Evolutionary conservation across 495 filamentous ascomycete species (phyloP), one percentile per base, ranked within the genome.

Genomic region (Aspergillus avenaceus): DNA sequence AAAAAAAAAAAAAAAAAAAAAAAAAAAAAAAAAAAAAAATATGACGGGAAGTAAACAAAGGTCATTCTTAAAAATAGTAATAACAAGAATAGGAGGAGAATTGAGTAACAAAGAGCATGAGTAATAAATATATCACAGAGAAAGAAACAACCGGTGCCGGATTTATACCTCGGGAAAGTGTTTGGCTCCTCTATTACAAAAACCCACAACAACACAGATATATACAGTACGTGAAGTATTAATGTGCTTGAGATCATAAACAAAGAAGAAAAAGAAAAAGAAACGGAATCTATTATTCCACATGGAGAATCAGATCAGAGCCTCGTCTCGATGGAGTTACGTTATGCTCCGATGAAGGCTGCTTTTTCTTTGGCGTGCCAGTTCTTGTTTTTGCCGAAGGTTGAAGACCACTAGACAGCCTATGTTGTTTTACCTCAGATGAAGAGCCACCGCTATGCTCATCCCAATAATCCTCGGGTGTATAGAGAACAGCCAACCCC

Each of bases 301-400:
- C 70, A 11, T 61, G 56, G 7, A 73, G 45, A 23, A 71, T 68
- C 54, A 74, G 52, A 50, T 73, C 69, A 13, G 59, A 49, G 5
- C 69, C 66, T 27, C 60, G 32, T 41, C 59, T 58, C 5, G 68
- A 71, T 3, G 70, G 70, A 8, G 65, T 72, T 29, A 75, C 41
- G 49, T 72, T 68, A 45, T 60, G 64, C 47, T 67, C 64, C n/a
- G 50, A 54, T 0, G 65, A 62, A 12, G 55, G 56, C 24, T 54
- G 52, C 24, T 66, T 60, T 29, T 58, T 60, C 18, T 51, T 53
- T 5, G 53, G 41, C 49, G 46, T 58, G 24, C 37, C 43, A 23
- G 43, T 18, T 26, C 9, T 47, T 28, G 24, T 38, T 11, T 42
- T 47, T 3, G 50, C 16, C 21, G 49, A 31, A 18, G 27, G 43